phyloP scores from a whole-genome alignment of 1,284 basidiomycete species.

The Neonothopanus nambi region DNA sequence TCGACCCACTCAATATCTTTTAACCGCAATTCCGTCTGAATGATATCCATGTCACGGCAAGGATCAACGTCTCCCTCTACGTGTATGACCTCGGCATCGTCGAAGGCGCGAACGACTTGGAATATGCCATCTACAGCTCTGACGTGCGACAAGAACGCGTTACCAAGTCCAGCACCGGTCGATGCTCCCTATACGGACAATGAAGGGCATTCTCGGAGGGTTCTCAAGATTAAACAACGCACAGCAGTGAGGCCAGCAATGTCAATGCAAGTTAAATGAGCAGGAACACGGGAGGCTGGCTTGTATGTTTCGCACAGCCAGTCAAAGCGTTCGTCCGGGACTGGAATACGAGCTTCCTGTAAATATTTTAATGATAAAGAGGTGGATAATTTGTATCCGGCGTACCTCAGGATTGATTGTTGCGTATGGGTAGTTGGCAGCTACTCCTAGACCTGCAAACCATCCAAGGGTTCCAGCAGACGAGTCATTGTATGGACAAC shows the following conservation, averaged over 20 bases:
- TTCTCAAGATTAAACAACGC: slow-evolving; percentile 27
- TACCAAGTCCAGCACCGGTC: slow-evolving; percentile 97
- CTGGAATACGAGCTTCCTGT: slow-evolving; percentile 89
- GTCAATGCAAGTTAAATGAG: slow-evolving; percentile 97
- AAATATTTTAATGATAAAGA: slow-evolving; percentile 4
- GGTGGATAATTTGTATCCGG: slow-evolving; percentile 1
- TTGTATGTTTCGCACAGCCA: slow-evolving; percentile 95
- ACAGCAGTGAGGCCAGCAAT: slow-evolving; percentile 97
- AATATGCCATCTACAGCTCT: slow-evolving; percentile 99
- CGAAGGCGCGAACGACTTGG: slow-evolving; percentile 97
- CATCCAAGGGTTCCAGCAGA: slow-evolving; percentile 1
- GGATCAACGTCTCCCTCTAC: slow-evolving; percentile 99
- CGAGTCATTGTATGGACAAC: not conserved
- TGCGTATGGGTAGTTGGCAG: slow-evolving; percentile 98
- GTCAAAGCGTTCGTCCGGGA: slow-evolving; percentile 94
- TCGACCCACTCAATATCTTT: slow-evolving; percentile 99
- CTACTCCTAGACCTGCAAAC: slow-evolving; percentile 85
- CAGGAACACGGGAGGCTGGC: slow-evolving; percentile 85
- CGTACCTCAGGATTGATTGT: slow-evolving; percentile 85
- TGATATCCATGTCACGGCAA: slow-evolving; percentile 96
- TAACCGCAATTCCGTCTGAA: slow-evolving; percentile 88
- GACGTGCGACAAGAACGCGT: slow-evolving; percentile 97
- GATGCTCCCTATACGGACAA: slow-evolving; percentile 75
- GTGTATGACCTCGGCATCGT: slow-evolving; percentile 98
- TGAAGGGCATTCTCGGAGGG: slow-evolving; percentile 9